Percentiles rank a stretch among this genome's conserved stretches.
phyloP scores from a whole-genome alignment of 2,329 filamentous ascomycete species.

The Clonostachys byssicola region DNA sequence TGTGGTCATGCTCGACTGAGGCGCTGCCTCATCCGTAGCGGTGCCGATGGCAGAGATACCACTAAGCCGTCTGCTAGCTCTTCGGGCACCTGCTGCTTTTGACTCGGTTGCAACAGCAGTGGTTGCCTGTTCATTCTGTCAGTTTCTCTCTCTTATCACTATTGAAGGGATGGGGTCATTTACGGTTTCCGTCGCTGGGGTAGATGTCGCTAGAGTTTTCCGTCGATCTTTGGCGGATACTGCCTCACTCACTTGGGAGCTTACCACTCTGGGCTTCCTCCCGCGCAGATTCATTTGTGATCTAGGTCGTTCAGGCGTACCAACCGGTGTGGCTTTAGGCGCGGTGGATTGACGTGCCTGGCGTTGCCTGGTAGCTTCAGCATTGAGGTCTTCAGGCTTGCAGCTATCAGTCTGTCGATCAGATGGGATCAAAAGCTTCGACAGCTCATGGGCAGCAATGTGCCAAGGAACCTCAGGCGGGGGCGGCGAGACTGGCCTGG shows the following conservation, averaged over 20 bases:
- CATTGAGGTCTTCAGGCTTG: constrained; percentile 73
- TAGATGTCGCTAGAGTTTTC: constrained; percentile 54
- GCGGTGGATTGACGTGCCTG: constrained; percentile 60
- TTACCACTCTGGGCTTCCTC: constrained; percentile 57
- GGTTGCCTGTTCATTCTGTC: too few species aligned
- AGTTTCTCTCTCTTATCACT: not conserved
- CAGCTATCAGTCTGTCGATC: constrained; percentile 73
- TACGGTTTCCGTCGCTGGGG: constrained; percentile 19
- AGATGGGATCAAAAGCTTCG: constrained; percentile 74
- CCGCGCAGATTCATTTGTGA: constrained; percentile 69
- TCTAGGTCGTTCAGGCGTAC: constrained; percentile 36
- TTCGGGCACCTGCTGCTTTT: constrained; percentile 10
- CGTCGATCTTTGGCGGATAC: constrained; percentile 40
- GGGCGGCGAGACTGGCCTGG: constrained; percentile 56
- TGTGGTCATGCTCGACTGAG: constrained; percentile 3
- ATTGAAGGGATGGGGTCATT: not conserved
- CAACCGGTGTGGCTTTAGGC: constrained; percentile 17
- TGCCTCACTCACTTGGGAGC: constrained; percentile 43
- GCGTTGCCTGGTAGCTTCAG: constrained; percentile 58
- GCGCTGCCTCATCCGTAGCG: constrained; percentile 10
- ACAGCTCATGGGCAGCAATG: constrained; percentile 77
- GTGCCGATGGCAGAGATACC: constrained; percentile 31
- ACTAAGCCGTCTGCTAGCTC: constrained; percentile 43
- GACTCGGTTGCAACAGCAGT: too few species aligned
- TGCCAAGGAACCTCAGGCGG: constrained; percentile 83